Conservation (phyloP, 2,329 filamentous ascomycete genomes). For the Fusarium irregulare region DNA sequence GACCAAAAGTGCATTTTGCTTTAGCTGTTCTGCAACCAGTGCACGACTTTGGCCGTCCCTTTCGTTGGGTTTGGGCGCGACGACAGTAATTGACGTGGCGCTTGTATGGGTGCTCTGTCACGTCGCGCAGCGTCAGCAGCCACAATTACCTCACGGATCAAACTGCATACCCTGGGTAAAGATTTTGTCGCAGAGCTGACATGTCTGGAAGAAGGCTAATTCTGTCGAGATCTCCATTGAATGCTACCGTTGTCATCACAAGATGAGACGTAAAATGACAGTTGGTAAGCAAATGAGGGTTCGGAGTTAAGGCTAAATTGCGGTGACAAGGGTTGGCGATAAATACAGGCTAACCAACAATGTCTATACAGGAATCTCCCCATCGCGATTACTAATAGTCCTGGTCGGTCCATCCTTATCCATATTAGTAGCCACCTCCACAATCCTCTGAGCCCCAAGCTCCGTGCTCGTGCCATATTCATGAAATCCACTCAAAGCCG, state of each 20-base stretch:
- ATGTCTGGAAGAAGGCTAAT: slow-evolving; percentile 5
- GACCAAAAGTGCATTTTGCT: slow-evolving; percentile 40
- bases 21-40: slow-evolving; percentile 38
- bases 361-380: slow-evolving; percentile 34
- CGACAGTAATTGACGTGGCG: slow-evolving; percentile 45
- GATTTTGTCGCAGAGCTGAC: slow-evolving; percentile 36
- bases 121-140: too few species aligned
- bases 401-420: slow-evolving; percentile 46
- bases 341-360: not conserved
- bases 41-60: slow-evolving; percentile 43
- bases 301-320: slow-evolving; percentile 32
- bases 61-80: slow-evolving; percentile 40
- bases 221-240: slow-evolving; percentile 4
- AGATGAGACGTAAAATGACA: too few species aligned
- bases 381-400: slow-evolving; percentile 45
- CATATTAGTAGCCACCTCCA: slow-evolving; percentile 47
- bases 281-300: slow-evolving; percentile 10
- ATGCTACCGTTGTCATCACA: not conserved
- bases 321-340: not conserved
- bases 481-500: slow-evolving; percentile 43
- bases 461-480: slow-evolving; percentile 36
- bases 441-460: slow-evolving; percentile 46
- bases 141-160: too few species aligned
- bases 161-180: slow-evolving; percentile 35
- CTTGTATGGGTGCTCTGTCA: slow-evolving; percentile 36